Conservation (phyloP, 345 rosid species). For the Conringia planisiliqua region DNA sequence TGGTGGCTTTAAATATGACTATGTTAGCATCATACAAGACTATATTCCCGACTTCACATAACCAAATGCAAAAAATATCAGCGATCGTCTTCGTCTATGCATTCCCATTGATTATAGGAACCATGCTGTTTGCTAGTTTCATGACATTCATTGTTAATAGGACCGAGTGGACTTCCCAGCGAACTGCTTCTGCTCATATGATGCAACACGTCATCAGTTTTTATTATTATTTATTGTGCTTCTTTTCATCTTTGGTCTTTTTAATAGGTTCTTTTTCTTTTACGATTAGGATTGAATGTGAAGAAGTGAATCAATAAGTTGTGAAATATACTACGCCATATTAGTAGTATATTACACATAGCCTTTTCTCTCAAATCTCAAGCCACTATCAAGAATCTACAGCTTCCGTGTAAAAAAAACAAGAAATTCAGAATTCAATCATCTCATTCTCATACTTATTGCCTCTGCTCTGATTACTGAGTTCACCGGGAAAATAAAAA, state of each 20-base stretch:
- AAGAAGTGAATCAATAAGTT: too few species aligned
- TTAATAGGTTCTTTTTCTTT: too few species aligned
- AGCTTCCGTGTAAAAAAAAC: neutral
- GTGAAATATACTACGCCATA: too few species aligned
- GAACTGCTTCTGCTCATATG: neutral
- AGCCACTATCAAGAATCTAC: too few species aligned
- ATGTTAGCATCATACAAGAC: too few species aligned
- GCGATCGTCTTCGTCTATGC: neutral
- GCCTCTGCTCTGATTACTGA: neutral
- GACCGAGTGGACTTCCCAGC: neutral
- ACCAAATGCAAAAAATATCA: neutral
- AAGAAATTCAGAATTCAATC: neutral
- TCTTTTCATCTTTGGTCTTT: too few species aligned
- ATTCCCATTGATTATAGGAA: neutral
- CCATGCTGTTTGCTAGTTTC: neutral
- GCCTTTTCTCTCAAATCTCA: too few species aligned
- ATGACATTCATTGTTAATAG: neutral
- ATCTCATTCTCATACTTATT: slow-evolving; percentile 7
- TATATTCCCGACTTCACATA: neutral
- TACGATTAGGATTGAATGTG: too few species aligned
- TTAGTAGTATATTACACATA: too few species aligned
- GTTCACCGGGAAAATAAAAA: neutral
- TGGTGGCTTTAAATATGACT: neutral
- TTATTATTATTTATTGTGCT: too few species aligned
- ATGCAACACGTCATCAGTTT: too few species aligned